Evolutionary conservation across 306 rosid species (phyloP).

Genomic region (Pyrus pyrifolia): DNA sequence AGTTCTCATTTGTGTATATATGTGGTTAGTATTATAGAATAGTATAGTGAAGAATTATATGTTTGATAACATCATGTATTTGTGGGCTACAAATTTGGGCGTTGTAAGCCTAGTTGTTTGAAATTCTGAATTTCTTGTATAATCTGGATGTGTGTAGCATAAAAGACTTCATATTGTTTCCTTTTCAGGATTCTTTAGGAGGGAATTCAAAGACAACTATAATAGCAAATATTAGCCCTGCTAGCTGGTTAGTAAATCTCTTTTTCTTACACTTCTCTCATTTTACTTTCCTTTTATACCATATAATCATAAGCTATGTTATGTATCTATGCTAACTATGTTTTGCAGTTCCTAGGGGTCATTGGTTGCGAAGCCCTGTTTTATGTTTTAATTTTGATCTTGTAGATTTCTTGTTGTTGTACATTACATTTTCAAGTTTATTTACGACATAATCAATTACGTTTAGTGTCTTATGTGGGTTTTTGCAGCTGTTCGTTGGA

Average conservation of each 20-base stretch:
- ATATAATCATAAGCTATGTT: background rate
- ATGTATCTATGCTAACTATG: background rate
- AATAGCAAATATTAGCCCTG: constrained; percentile 89
- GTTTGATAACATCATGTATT: background rate
- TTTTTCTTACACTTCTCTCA: background rate
- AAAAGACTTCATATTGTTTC: constrained; percentile 11
- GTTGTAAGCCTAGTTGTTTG: background rate
- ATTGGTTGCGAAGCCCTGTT: background rate
- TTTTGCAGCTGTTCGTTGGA: constrained; percentile 85
- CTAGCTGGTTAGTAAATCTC: constrained; percentile 62
- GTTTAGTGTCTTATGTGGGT: constrained; percentile 6
- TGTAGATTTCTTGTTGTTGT: background rate
- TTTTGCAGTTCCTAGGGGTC: background rate
- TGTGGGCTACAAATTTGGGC: background rate
- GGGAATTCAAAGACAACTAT: constrained; percentile 90
- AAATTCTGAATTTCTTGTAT: background rate
- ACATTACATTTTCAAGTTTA: background rate
- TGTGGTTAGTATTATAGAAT: background rate
- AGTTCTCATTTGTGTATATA: background rate
- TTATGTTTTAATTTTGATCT: background rate
- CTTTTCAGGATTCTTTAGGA: constrained; percentile 89
- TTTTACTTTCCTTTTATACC: background rate
- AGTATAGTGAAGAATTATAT: background rate
- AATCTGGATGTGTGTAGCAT: background rate
- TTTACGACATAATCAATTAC: background rate